A percentile compares a stretch with the other conserved stretches of the same genome.
These are phyloP conservation scores for Torulaspora globosa DNA, from an alignment of 1,139 yeast species.

Conservation along the genomic window DNA sequence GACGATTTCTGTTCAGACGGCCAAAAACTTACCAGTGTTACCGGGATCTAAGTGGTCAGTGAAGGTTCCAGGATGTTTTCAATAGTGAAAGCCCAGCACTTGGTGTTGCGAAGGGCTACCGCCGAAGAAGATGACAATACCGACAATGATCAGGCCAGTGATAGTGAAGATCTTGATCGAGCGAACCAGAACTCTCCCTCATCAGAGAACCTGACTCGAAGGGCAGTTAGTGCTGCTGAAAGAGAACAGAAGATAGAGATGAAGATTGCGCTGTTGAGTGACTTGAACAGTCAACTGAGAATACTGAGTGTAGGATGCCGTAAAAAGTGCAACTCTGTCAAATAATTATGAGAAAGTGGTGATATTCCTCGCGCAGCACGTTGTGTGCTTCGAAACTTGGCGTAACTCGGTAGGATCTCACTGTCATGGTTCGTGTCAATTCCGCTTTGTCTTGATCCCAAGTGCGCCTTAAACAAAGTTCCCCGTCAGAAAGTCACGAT, in stretches of 20 bases:
- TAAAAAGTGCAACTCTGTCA: too few species aligned
- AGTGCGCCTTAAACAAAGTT: too few species aligned
- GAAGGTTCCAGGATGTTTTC: constrained; percentile 67
- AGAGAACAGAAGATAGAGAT: constrained; percentile 57
- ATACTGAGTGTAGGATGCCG: too few species aligned
- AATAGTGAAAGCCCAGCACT: constrained; percentile 52
- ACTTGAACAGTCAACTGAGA: too few species aligned
- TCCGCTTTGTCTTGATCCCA: too few species aligned
- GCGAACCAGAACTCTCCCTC: constrained; percentile 63
- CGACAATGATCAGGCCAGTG: constrained; percentile 64
- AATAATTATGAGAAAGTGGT: too few species aligned
- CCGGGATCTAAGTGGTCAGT: constrained; percentile 44
- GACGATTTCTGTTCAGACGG: constrained; percentile 56
- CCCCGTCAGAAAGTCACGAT: too few species aligned
- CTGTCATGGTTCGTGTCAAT: too few species aligned
- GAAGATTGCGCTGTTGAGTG: constrained; percentile 63
- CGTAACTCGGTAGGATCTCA: too few species aligned
- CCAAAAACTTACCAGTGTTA: constrained; percentile 51
- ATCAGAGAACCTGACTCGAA: constrained; percentile 63
- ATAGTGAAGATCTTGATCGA: constrained; percentile 58
- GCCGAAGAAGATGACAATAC: constrained; percentile 65
- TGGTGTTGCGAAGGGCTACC: constrained; percentile 61
- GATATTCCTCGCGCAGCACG: too few species aligned
- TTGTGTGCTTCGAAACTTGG: too few species aligned
- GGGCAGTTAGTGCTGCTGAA: constrained; percentile 52